Conservation (phyloP, 2,329 filamentous ascomycete species). For the Endoconidiophora laricicola region DNA sequence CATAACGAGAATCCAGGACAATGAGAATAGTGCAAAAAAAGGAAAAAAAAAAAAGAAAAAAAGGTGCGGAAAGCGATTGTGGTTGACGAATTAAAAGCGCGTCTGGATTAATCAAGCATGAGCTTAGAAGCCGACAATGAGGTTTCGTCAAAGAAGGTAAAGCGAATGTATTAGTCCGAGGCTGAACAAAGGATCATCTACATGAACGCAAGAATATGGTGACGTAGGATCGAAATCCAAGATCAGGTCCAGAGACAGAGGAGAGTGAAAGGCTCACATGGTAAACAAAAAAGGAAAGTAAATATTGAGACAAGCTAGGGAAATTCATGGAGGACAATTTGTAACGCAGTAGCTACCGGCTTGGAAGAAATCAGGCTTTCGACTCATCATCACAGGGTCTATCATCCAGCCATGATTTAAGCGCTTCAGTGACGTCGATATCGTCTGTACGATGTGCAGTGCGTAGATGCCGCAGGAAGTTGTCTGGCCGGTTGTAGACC, state of each 20-base stretch:
- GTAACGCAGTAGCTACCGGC: neutral
- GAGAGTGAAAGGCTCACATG: neutral
- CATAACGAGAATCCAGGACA: neutral
- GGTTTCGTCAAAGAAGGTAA: neutral
- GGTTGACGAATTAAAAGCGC: neutral
- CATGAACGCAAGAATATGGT: neutral
- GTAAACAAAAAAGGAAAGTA: neutral
- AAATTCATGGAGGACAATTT: neutral
- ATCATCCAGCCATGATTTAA: conserved; percentile 10
- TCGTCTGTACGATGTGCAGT: conserved; percentile 14
- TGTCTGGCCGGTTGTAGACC: conserved; percentile 18
- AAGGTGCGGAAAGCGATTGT: neutral
- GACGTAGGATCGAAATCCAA: neutral
- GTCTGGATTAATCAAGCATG: neutral
- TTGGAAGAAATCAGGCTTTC: neutral
- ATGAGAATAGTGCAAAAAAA: neutral
- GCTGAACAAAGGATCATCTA: too few species aligned
- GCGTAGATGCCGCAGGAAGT: conserved; percentile 17
- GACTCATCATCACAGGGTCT: neutral
- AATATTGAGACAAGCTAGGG: neutral
- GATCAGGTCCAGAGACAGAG: too few species aligned
- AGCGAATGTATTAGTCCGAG: too few species aligned
- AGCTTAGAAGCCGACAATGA: neutral
- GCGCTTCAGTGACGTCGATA: conserved; percentile 8
- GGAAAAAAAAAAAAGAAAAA: neutral